Base-by-base conservation (phyloP, 2,329 filamentous ascomycete genomes). In the Ascochyta koolunga region DNA sequence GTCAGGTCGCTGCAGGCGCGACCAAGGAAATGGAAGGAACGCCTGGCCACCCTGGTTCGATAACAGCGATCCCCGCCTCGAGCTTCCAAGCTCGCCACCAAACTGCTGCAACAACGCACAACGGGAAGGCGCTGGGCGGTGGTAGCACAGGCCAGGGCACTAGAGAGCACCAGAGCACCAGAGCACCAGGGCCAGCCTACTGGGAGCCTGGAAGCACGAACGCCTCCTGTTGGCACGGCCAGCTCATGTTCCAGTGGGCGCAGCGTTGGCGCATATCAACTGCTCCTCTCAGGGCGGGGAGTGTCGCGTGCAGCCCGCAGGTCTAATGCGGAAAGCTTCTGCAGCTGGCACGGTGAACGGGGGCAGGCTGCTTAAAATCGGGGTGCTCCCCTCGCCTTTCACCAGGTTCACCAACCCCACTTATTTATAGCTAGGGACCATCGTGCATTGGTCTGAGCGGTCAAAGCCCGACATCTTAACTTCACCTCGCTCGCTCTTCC, bases 271-370 rank as follows among this genome's bases (percentile, higher is more conserved):
- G 42, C 54, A 51, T 32, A 46, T 42, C 25, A 10, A 24, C 21
- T 49, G 45, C 51, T 47, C 32, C 24, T 47, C 53, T 35, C 60
- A 57, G 59, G 50, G 52, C 65, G 50, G 52, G 54, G 56, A 46
- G 56, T 67, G 68, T 71, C 68, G 69, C 68, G 68, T 70, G 69
- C 67, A 60, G 54, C 52, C 52, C 51, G 52, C 54, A 45, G 58
- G 40, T 45, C 35, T 22, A 39, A 39, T 35, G 37, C 49, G 49
- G 33, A 29, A 39, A 43, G 27, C 33, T 58, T 60, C 31, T 47
- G 60, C 58, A 49, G 59, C 59, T 60, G 40, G 16, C 29, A 51
- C 41, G 31, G 48, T 56, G 37, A 47, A 56, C 51, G 53, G 47
- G 48, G 27, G 31, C 42, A 39, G n/a, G 37, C 40, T 51, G 27